phyloP scores from a whole-genome alignment of 768 basidiomycete species.

The Solioccasus polychromus region DNA sequence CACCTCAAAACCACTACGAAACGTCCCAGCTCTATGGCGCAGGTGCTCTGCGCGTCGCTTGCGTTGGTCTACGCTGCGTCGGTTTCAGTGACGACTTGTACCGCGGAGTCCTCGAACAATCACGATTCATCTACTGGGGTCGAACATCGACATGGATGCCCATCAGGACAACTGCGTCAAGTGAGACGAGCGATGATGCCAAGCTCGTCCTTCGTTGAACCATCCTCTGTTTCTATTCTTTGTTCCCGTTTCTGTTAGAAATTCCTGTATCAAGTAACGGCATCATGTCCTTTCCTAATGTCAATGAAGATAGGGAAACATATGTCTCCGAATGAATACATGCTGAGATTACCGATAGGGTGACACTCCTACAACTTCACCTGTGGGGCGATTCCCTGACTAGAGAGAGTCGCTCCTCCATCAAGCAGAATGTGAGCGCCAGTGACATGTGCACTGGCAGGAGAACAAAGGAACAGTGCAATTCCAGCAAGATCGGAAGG shows the following conservation, averaged over 20 bases:
- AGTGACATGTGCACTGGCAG: conserved; percentile 71
- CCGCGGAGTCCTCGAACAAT: conserved; percentile 62
- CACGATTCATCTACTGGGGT: conserved; percentile 32
- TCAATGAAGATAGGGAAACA: not conserved
- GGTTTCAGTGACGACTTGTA: conserved; percentile 73
- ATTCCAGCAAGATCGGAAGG: conserved; percentile 72
- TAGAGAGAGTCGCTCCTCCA: conserved; percentile 46
- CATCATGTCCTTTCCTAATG: not conserved
- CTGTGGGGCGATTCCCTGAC: conserved; percentile 21
- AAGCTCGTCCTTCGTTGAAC: conserved; percentile 8
- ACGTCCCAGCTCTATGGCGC: conserved; percentile 67
- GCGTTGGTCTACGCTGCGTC: conserved; percentile 71
- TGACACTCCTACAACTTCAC: conserved; percentile 21
- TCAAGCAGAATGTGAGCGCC: conserved; percentile 72
- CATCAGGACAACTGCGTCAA: conserved; percentile 5
- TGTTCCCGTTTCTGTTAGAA: not conserved
- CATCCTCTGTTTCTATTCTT: not conserved
- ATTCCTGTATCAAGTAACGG: conserved; percentile 3
- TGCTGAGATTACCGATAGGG: not conserved
- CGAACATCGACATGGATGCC: conserved; percentile 18
- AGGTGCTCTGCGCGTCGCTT: conserved; percentile 71
- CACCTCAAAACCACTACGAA: conserved; percentile 77
- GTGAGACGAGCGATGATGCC: conserved; percentile 15
- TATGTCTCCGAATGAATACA: not conserved
- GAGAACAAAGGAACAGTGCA: conserved; percentile 64